Conservation (phyloP, 2,329 filamentous ascomycete species). For the Aspergillus novofumigatus region DNA sequence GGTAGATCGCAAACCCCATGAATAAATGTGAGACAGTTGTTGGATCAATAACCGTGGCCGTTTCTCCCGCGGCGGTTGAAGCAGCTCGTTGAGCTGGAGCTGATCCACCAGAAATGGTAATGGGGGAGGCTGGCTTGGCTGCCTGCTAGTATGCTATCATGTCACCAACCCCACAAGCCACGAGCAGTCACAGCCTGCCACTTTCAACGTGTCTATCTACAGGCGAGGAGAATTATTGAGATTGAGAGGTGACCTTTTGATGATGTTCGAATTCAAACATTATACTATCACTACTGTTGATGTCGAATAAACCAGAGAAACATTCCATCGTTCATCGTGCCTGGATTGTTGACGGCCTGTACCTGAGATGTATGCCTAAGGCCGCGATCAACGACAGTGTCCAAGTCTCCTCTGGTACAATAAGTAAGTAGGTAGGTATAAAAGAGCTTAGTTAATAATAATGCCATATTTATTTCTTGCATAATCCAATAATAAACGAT, state of each 20-base stretch:
- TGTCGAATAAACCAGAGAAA: background rate
- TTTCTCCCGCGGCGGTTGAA: background rate
- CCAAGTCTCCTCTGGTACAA: background rate
- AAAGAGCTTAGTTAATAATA: no score
- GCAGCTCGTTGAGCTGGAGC: background rate
- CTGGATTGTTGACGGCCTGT: background rate
- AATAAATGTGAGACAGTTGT: background rate
- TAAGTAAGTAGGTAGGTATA: no score
- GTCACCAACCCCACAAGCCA: background rate
- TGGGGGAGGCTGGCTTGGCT: background rate
- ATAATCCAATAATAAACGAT: no score
- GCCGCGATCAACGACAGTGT: background rate
- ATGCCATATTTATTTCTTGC: no score
- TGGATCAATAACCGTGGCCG: background rate
- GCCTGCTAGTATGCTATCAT: background rate
- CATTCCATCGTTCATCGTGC: background rate
- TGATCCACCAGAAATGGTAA: background rate
- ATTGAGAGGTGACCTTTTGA: background rate
- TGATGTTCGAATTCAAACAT: background rate
- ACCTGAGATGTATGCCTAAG: background rate
- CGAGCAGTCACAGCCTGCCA: background rate
- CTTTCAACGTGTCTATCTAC: background rate
- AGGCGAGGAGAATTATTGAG: background rate
- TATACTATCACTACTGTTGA: background rate
- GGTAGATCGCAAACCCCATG: background rate